Evolutionary conservation across 1,284 basidiomycete species (phyloP).

Genomic region (Moniliophthora roreri): DNA sequence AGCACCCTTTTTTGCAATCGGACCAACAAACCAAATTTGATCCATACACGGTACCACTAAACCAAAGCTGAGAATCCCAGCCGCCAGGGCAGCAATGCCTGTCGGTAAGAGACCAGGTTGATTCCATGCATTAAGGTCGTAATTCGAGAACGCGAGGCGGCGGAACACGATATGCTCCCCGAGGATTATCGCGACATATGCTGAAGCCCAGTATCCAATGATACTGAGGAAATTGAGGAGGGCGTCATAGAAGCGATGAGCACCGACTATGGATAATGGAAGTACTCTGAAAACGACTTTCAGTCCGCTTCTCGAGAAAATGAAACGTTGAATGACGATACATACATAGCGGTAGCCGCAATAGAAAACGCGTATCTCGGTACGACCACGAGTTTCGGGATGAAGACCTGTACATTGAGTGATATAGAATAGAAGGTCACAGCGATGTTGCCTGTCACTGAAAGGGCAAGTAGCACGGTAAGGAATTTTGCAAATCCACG

Average conservation of each 20-base stretch:
- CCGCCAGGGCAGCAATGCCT: slow-evolving; percentile 60
- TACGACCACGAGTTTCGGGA: slow-evolving; percentile 65
- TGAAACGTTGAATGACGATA: slow-evolving; percentile 15
- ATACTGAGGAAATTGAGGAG: slow-evolving; percentile 70
- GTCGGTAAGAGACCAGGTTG: slow-evolving; percentile 52
- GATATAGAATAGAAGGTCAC: slow-evolving; percentile 83
- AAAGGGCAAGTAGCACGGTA: slow-evolving; percentile 80
- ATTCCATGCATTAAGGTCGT: slow-evolving; percentile 59
- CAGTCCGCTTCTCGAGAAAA: neutral
- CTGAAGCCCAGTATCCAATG: slow-evolving; percentile 73
- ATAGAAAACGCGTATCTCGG: slow-evolving; percentile 89
- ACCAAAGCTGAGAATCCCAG: slow-evolving; percentile 49
- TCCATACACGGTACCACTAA: slow-evolving; percentile 70
- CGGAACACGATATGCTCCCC: slow-evolving; percentile 68
- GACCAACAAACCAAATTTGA: slow-evolving; percentile 74
- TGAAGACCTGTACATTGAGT: slow-evolving; percentile 78
- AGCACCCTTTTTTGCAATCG: slow-evolving; percentile 57
- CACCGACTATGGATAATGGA: slow-evolving; percentile 66
- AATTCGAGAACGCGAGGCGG: slow-evolving; percentile 44
- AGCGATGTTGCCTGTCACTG: slow-evolving; percentile 83
- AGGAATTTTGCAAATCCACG: slow-evolving; percentile 82
- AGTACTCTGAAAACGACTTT: slow-evolving; percentile 34
- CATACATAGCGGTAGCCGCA: slow-evolving; percentile 77
- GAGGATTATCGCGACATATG: slow-evolving; percentile 59
- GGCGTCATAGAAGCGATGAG: slow-evolving; percentile 64